Base-by-base conservation (phyloP, 2,329 filamentous ascomycete genomes). In the Cercospora sp. region DNA sequence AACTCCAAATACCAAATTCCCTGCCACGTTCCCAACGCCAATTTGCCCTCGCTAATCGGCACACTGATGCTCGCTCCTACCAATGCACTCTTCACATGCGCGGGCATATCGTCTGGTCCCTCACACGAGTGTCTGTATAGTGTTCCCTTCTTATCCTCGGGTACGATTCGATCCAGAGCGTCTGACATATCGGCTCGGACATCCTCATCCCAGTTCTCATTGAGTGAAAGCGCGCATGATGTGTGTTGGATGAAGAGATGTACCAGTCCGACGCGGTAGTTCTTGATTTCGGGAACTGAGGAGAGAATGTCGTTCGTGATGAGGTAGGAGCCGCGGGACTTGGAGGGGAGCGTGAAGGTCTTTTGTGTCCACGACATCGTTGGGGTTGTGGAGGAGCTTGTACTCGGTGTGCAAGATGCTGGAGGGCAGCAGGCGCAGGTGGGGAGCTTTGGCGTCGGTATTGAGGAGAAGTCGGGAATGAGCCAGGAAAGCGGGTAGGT, bases 1-100 rank as follows among this genome's bases (percentile, higher is more conserved):
- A 98, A 98, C 81, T 98, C 95, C 72, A 97, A 82, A 80, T 96
- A 97, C 91, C 92, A 98, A 68, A 98, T 94, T 0, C 95, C 89
- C 88, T 95, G 92, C 92, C 91, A 94, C 16, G 88, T 90, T 1
- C 88, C 88, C 16, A 85, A 87, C 9, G 83, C 89, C 78, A 98
- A 80, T 74, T 87, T 89, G 45, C 95, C 95, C 76, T 98, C 89
- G 69, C 87, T 90, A 79, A 99, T 97, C 1, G 95, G 95, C 67
- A 99, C 91, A 5, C 90, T 94, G 2, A 98, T 89, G 74, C 91
- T 97, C 3, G 94, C 92, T 13, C 95, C 95, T 32, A 98, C 86
- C 61, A 99, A 82, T 0, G 93, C 91, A 67, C 90, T 93, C 82
- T 99, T 99, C 79, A 99, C 90, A 80, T 99, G 95, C 68, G 93